These are phyloP conservation scores for Monilinia fructicola DNA, from an alignment of 2,329 filamentous ascomycete genomes.

Conservation along the genomic window DNA sequence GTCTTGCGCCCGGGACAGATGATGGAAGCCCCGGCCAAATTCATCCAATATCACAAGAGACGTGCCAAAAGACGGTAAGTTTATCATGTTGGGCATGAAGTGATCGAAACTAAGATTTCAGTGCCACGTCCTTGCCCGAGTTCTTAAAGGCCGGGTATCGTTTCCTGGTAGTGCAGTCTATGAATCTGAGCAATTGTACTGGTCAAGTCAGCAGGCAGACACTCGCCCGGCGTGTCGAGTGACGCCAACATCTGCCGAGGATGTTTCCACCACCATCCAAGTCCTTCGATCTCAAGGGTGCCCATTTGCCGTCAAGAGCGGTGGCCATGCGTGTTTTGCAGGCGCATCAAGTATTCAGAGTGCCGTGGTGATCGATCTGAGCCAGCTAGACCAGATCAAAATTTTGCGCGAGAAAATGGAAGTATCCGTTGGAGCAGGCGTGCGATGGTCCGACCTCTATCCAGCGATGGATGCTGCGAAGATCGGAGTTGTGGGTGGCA, in stretches of 20 bases:
- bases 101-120: neutral
- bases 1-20: neutral
- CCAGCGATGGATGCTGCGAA: constrained; percentile 32
- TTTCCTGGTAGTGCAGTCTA: constrained; percentile 28
- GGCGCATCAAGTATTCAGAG: constrained; percentile 52
- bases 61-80: neutral
- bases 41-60: neutral
- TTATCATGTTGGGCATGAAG: neutral
- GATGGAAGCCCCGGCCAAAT: neutral
- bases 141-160: constrained; percentile 26
- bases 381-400: constrained; percentile 34
- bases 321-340: constrained; percentile 39
- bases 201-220: constrained; percentile 34
- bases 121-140: neutral
- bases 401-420: constrained; percentile 35
- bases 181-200: constrained; percentile 37
- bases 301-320: constrained; percentile 34
- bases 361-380: constrained; percentile 52
- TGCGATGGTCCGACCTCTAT: constrained; percentile 41
- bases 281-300: constrained; percentile 26
- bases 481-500: constrained; percentile 44
- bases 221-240: constrained; percentile 31
- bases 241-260: constrained; percentile 26
- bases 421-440: constrained; percentile 43
- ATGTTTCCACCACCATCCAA: constrained; percentile 30